Evolutionary conservation across 2,329 filamentous ascomycete genomes (phyloP), one percentile per base, ranked within the genome.

Genomic region (Macroventuria anomochaeta): DNA sequence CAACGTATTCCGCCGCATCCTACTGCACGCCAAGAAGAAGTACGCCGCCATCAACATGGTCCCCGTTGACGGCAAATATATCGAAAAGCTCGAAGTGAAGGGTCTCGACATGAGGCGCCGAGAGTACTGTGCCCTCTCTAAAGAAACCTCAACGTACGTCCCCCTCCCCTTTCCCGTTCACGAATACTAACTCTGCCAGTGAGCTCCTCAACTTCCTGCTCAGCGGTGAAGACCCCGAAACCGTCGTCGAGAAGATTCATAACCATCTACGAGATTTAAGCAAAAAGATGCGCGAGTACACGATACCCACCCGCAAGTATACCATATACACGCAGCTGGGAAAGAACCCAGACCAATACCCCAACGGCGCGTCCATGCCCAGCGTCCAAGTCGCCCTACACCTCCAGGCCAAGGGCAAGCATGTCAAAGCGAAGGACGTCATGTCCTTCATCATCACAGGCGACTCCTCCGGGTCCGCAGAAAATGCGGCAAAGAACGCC

Each of bases 1-100:
- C 76, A 97, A 97, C 68, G 85, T 97, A 57, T 99, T 99, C 82
- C 86, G 93, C 38, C 88, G 95, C 26, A 89, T 99, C 50, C 79
- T 99, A 32, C 82, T 99, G 12, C 95, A 97, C 70, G 93, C 95
- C 25, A 99, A 99, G 83, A 99, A 99, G 82, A 99, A 99, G 81
- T 99, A 99, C 75, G 95, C 95, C 7, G 95, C 95, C 33, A 90
- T 99, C 75, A 97, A 96, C 73, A 86, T 97, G 73, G 86, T 95
- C 6, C 90, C 97, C 67, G 83, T 90, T 18, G 89, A 96, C 67
- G 93, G 92, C 64, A 96, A 93, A 73, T 96, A 88, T 70, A 82
- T 93, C 37, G 93, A 97, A 73, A 93, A 96, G 78, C 89, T 99
- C 76, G 95, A 99, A 74, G 90, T 99, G 70, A 99, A 99, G 77